Evolutionary conservation across 495 filamentous ascomycete species (phyloP), one percentile per base, ranked within the genome.

Genomic region (Talaromyces wortmannii): DNA sequence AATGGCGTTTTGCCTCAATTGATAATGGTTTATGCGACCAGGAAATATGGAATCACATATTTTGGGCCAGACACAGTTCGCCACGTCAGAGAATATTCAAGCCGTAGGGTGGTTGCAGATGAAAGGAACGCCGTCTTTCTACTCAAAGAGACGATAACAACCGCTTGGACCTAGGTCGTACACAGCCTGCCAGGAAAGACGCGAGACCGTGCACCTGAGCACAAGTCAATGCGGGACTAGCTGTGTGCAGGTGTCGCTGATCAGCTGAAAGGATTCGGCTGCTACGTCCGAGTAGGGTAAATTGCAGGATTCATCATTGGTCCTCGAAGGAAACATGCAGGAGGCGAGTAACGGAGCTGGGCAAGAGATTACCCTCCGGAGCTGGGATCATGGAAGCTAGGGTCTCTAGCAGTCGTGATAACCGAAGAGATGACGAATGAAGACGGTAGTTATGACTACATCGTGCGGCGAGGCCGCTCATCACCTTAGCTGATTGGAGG

Each of bases 61-160:
- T 57, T 31, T 59, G 57, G 61, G 58, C 74, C 72, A 75, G 67
- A 72, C 65, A 63, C 57, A 65, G 63, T 52, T 50, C 67, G 74
- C 74, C 74, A 77, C 74, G 74, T 77, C 74, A 77, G 71, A 61
- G 56, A 75, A 67, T 67, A 64, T 68, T 66, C 60, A 68, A 70
- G 67, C 65, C 72, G 60, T 73, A 67, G 67, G 71, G 70, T 70
- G 74, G 67, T 62, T 74, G 72, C 72, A 75, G 72, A 61, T 59
- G 66, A 67, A 70, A 30, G 68, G 59, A 66, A 66, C 58, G 63
- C 63, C 60, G 69, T 67, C 64, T 68, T 67, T 67, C 67, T 67
- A 55, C 67, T 71, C 67, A 67, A 65, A 77, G 65, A 61, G 63
- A 66, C 66, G 36, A 67, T 63, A 69, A 64, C 73, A 47, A 33